Conservation (phyloP, 176 grass and related monocot species). For the Carex scoparia region DNA sequence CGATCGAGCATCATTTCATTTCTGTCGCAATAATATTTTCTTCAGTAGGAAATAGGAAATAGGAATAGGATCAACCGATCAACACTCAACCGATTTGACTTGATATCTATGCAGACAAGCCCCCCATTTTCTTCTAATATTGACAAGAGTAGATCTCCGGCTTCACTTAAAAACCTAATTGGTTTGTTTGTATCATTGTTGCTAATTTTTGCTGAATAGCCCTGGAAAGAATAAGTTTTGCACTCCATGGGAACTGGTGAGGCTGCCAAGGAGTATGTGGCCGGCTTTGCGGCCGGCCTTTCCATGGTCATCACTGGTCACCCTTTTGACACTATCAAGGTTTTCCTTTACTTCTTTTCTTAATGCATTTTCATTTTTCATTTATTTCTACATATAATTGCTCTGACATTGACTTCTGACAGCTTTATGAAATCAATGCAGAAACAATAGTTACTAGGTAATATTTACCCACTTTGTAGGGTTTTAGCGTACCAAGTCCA, state of each 20-base stretch:
- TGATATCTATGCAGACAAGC: not conserved
- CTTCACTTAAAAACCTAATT: not conserved
- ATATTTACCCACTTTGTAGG: not conserved
- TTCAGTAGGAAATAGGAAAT: not conserved
- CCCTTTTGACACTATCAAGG: constrained; percentile 28
- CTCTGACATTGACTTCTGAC: not conserved
- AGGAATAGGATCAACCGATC: not conserved
- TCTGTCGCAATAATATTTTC: not conserved
- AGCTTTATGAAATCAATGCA: not conserved
- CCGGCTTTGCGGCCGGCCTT: constrained; percentile 17
- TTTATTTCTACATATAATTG: not conserved
- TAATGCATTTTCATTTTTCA: not conserved
- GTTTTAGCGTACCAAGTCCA: not conserved
- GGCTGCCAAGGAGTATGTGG: constrained; percentile 23
- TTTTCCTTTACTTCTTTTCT: not conserved
- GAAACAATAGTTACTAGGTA: not conserved
- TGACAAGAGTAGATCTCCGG: not conserved
- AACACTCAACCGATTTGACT: not conserved
- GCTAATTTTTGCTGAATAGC: constrained; percentile 1
- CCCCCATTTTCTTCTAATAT: not conserved
- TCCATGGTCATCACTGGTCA: constrained; percentile 17
- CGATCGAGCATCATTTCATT: not conserved
- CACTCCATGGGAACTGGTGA: constrained; percentile 6
- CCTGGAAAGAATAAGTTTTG: not conserved
- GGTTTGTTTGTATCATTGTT: not conserved